Evolutionary conservation across 768 basidiomycete species (phyloP).

Genomic region (Termitomyces heimii): DNA sequence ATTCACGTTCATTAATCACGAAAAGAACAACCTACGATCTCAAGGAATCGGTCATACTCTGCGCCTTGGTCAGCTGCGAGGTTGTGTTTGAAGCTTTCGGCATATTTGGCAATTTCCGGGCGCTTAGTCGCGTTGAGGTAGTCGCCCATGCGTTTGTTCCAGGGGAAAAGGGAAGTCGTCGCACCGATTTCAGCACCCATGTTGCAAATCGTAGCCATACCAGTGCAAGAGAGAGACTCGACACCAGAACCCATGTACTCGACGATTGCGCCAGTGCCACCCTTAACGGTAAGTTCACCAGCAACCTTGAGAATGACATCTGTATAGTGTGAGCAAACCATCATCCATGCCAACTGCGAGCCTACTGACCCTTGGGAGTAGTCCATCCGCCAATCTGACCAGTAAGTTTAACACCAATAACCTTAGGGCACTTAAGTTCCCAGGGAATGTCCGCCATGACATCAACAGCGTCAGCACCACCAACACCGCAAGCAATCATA

Average conservation of each 20-base stretch:
- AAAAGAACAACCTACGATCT: conserved; percentile 57
- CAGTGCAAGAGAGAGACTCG: conserved; percentile 93
- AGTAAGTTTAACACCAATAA: conserved; percentile 94
- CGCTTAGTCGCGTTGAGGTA: conserved; percentile 97
- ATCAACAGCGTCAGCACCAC: conserved; percentile 98
- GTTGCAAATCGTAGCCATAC: conserved; percentile 99
- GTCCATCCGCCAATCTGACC: conserved; percentile 98
- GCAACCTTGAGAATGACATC: conserved; percentile 99
- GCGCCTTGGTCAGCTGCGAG: conserved; percentile 80
- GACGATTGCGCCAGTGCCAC: conserved; percentile 97
- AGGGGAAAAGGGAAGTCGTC: conserved; percentile 98
- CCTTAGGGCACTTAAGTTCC: conserved; percentile 99
- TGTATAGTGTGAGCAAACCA: conserved; percentile 21
- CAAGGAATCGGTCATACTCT: conserved; percentile 92
- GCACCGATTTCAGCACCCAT: conserved; percentile 99
- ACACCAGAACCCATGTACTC: conserved; percentile 96
- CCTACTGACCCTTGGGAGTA: conserved; percentile 78
- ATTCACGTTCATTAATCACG: background rate
- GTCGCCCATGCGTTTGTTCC: conserved; percentile 89
- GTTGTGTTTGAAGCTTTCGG: conserved; percentile 86
- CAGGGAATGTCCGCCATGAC: conserved; percentile 98
- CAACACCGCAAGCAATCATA: conserved; percentile 99
- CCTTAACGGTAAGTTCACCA: conserved; percentile 98
- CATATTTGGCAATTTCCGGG: conserved; percentile 80
- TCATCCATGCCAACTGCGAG: background rate